phyloP scores from a whole-genome alignment of 257 asterid genomes.

The Orobanche coerulescens region DNA sequence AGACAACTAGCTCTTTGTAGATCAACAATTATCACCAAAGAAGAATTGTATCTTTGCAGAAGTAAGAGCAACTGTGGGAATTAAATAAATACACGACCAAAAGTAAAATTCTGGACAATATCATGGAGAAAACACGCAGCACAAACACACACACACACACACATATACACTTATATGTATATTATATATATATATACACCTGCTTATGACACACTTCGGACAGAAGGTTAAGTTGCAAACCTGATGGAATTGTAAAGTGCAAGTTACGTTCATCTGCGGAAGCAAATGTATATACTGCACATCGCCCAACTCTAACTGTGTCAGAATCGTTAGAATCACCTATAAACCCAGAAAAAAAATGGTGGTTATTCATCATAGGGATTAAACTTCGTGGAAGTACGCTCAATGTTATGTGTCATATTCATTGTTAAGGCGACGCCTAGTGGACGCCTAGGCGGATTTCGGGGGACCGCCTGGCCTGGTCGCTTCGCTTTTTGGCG shows the following conservation, averaged over 20 bases:
- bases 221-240: slow-evolving; percentile 30
- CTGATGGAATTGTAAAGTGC: slow-evolving; percentile 87
- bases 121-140: not conserved
- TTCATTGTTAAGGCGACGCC: too few relatives aligned
- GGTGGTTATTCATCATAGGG: slow-evolving; percentile 20
- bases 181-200: not conserved
- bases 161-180: too few relatives aligned
- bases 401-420: slow-evolving; percentile 1
- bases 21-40: not conserved
- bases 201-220: not conserved
- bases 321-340: slow-evolving; percentile 84
- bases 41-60: not conserved
- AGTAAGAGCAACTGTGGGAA: slow-evolving; percentile 4
- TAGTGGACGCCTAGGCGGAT: too few relatives aligned
- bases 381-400: slow-evolving; percentile 3
- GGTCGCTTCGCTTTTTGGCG: too few relatives aligned
- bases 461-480: too few relatives aligned
- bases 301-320: slow-evolving; percentile 95
- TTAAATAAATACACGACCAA: not conserved
- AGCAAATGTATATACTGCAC: slow-evolving; percentile 61
- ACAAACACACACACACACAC: too few relatives aligned
- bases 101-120: slow-evolving; percentile 6
- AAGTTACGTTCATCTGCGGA: slow-evolving; percentile 76
- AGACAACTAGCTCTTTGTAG: not conserved
- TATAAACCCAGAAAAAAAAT: slow-evolving; percentile 32